phyloP scores from a whole-genome alignment of 2,329 filamentous ascomycete genomes.

The Pseudopyricularia cyperi region DNA sequence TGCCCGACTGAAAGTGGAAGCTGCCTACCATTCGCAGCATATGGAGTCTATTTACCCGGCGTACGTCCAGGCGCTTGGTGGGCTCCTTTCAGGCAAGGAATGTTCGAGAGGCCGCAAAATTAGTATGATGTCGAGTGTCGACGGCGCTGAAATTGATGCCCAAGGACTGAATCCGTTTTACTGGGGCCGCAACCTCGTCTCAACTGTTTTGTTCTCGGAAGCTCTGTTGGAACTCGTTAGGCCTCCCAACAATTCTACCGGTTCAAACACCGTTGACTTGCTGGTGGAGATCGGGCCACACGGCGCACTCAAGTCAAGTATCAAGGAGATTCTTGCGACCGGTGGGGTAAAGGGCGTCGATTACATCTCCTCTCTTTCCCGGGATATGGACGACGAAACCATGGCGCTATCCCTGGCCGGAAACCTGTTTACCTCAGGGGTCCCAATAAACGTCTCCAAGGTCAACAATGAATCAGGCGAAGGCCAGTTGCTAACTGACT shows the following conservation, averaged over 20 bases:
- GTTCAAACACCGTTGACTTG: slow-evolving; percentile 17
- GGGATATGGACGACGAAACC: slow-evolving; percentile 4
- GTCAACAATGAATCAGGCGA: slow-evolving; percentile 4
- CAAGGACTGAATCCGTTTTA: slow-evolving; percentile 10
- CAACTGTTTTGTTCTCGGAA: slow-evolving; percentile 17
- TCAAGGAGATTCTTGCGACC: slow-evolving; percentile 9
- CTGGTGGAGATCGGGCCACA: slow-evolving; percentile 15
- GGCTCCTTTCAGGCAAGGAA: not conserved
- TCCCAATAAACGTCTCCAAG: slow-evolving; percentile 8
- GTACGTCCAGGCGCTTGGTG: not conserved
- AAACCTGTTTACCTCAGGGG: slow-evolving; percentile 3
- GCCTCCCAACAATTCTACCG: slow-evolving; percentile 7
- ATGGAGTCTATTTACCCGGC: slow-evolving; percentile 3
- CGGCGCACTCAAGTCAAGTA: slow-evolving; percentile 12
- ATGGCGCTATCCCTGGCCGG: slow-evolving; percentile 7
- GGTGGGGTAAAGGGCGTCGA: slow-evolving; percentile 2
- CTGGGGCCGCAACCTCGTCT: slow-evolving; percentile 22
- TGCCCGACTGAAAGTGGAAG: slow-evolving; percentile 10
- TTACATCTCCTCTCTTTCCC: slow-evolving; percentile 6
- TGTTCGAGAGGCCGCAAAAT: not conserved
- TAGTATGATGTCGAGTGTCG: slow-evolving; percentile 3
- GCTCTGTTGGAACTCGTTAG: slow-evolving; percentile 10
- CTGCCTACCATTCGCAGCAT: slow-evolving; percentile 15
- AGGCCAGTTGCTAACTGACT: slow-evolving; percentile 26
- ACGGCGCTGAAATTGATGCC: slow-evolving; percentile 5